Evolutionary conservation across 2,329 filamentous ascomycete species (phyloP).

Genomic region (Phialophora chinensis): DNA sequence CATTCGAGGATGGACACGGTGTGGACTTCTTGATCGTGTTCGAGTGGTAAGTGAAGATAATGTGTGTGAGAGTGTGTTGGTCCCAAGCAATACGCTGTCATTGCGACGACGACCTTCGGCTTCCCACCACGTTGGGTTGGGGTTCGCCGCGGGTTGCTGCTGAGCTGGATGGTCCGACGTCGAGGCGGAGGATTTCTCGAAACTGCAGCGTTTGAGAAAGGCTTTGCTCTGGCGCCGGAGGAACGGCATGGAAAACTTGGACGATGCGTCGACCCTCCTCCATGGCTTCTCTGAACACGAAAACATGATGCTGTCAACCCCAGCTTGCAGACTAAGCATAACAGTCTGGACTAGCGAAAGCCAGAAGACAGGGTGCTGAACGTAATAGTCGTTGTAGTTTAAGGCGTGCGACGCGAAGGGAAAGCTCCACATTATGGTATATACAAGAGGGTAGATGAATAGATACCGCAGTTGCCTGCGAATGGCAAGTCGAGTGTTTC

Average conservation of each 20-base stretch:
- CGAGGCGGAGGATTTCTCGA: constrained; percentile 5
- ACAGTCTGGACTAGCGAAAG: constrained; percentile 63
- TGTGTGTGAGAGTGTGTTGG: constrained; percentile 21
- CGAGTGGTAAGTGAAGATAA: constrained; percentile 22
- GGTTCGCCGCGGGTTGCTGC: background rate
- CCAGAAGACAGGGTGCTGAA: constrained; percentile 60
- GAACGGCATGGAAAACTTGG: constrained; percentile 26
- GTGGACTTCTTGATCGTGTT: constrained; percentile 30
- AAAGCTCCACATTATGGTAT: constrained; percentile 73
- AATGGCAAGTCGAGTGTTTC: constrained; percentile 61
- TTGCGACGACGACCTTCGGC: constrained; percentile 37
- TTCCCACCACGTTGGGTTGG: constrained; percentile 37
- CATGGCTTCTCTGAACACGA: constrained; percentile 73
- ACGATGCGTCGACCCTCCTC: constrained; percentile 43
- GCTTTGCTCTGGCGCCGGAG: constrained; percentile 13
- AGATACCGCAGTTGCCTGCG: constrained; percentile 72
- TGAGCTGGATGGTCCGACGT: constrained; percentile 1
- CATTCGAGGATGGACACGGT: constrained; percentile 18
- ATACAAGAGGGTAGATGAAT: constrained; percentile 77
- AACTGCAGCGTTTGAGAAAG: constrained; percentile 8
- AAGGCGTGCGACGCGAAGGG: constrained; percentile 71
- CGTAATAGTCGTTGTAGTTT: constrained; percentile 61
- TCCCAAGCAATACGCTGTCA: constrained; percentile 38
- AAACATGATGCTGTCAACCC: constrained; percentile 72
- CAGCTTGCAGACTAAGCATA: constrained; percentile 69